Evolutionary conservation across 805 yeast species (phyloP), one percentile per base, ranked within the genome.

Genomic region (Ogataea pini): DNA sequence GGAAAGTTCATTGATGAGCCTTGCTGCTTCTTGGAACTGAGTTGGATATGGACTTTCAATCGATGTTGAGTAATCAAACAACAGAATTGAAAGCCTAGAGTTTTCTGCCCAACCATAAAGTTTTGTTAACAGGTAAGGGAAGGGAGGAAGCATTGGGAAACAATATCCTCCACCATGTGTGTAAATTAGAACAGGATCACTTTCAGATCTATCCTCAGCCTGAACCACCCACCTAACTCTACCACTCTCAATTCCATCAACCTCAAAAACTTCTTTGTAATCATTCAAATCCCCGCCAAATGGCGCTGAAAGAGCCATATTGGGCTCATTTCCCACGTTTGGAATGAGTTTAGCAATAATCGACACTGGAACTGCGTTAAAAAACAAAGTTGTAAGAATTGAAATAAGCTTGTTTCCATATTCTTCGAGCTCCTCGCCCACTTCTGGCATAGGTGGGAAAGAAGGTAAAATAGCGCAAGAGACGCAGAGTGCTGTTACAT

Each of bases 211-310:
- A 10, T 33, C 31, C 16, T 32, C 38, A 9, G 45, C 45, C 22
- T 42, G 32, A 2, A 17, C 32, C 22, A 42, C 5, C 45, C 45
- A 42, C 12, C 37, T 19, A 2, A 22, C 39, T 2, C 18, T 13
- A 5, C 70, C 71, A 19, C 27, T 68, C 50, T 47, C 67, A 7
- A 73, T 7, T 9, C 43, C 43, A 3, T 40, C 36, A 16, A 40
- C 43, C 16, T 40, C 43, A 40, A 40, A 40, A 29, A 28, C 28
- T 19, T 40, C 43, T 25, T 31, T 31, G 17, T 10, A 29, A 14
- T 40, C 36, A 19, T 28, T 28, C 4, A 40, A 25, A 5, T 39
- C 42, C 27, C 27, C 17, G 18, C 36, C 17, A 3, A 2, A 3
- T 8, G 34, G 34, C 2, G 14, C n/a, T 7, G 28, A 4, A n/a